Conservation (phyloP, 306 rosid genomes). For the Quercus ilex region DNA sequence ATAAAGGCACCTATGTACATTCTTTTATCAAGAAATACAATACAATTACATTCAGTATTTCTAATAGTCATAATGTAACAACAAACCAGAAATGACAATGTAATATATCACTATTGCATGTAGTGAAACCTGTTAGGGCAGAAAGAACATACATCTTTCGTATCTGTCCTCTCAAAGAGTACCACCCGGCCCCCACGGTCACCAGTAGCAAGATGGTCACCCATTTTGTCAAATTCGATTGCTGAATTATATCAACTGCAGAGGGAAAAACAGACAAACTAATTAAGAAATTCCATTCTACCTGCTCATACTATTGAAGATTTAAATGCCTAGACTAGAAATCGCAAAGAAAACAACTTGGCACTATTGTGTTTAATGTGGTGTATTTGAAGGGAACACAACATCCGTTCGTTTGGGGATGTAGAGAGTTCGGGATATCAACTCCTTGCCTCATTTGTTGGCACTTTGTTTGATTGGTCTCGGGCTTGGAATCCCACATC, state of each 20-base stretch:
- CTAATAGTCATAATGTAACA: constrained; percentile 2
- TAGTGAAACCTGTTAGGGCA: constrained; percentile 8
- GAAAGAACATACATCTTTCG: constrained; percentile 67
- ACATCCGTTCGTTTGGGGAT: too few species aligned
- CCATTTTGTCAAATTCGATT: constrained; percentile 89
- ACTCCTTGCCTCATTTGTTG: too few species aligned
- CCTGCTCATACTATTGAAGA: neutral
- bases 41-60: too few species aligned
- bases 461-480: too few species aligned
- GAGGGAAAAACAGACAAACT: constrained; percentile 19
- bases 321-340: neutral
- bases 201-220: constrained; percentile 98
- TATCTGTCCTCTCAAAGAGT: constrained; percentile 96
- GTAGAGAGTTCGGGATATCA: too few species aligned
- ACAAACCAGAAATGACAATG: constrained; percentile 1
- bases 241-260: constrained; percentile 99
- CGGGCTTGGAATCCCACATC: too few species aligned
- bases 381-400: too few species aligned
- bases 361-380: too few species aligned
- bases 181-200: constrained; percentile 99
- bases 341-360: too few species aligned
- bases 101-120: constrained; percentile 15
- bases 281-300: constrained; percentile 11
- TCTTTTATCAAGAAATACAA: too few species aligned
- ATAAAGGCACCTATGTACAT: too few species aligned